Conservation (phyloP, 2,329 filamentous ascomycete genomes). For the Apiospora malaysiana region DNA sequence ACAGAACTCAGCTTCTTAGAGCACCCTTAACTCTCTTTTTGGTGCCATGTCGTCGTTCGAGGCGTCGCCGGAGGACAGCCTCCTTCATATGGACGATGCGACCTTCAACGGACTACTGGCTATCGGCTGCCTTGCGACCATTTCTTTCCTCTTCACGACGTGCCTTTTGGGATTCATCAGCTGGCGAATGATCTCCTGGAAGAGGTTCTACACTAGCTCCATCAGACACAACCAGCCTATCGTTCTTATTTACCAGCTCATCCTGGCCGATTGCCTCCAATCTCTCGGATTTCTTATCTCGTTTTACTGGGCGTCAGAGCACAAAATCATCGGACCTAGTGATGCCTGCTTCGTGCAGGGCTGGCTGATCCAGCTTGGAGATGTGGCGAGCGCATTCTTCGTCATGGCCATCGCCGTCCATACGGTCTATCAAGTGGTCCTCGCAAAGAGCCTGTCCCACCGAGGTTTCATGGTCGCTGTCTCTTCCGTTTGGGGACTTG, state of each 20-base stretch:
- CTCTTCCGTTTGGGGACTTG: constrained; percentile 48
- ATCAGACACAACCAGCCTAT: constrained; percentile 54
- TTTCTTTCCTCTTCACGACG: constrained; percentile 52
- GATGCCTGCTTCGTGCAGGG: constrained; percentile 58
- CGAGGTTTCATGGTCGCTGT: constrained; percentile 46
- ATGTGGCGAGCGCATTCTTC: constrained; percentile 59
- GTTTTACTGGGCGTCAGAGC: constrained; percentile 54
- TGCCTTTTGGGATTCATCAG: constrained; percentile 50
- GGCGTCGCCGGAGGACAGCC: constrained; percentile 26
- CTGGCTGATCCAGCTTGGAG: constrained; percentile 60
- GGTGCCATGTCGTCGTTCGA: constrained; percentile 5
- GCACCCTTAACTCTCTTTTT: not conserved
- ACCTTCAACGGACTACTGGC: constrained; percentile 45
- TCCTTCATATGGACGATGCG: constrained; percentile 28
- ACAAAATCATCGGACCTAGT: constrained; percentile 51
- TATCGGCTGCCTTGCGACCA: constrained; percentile 50
- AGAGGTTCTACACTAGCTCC: constrained; percentile 37
- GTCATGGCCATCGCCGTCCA: constrained; percentile 59
- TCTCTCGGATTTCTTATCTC: constrained; percentile 55
- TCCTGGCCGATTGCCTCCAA: constrained; percentile 58
- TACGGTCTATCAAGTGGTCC: constrained; percentile 57
- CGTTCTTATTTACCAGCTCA: constrained; percentile 60
- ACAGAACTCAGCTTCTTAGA: not conserved
- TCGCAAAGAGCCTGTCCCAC: constrained; percentile 48
- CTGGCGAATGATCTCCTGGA: constrained; percentile 51